These are phyloP conservation scores for Polyplosphaeria fusca DNA, from an alignment of 495 filamentous ascomycete species.

Conservation along the genomic window DNA sequence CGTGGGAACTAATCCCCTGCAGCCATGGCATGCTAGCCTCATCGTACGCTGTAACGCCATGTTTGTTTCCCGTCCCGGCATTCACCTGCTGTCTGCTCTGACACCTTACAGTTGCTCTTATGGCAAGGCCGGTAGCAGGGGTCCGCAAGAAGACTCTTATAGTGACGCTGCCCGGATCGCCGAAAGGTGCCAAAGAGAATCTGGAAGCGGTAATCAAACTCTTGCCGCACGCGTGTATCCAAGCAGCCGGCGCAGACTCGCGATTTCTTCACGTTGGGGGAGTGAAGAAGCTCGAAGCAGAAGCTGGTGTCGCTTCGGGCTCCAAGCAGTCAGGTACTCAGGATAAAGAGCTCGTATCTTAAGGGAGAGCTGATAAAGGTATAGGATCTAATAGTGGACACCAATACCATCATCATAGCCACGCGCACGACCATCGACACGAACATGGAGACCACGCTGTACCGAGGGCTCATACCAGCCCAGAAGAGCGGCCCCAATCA, in stretches of 20 bases:
- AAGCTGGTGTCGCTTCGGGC: conserved; percentile 60
- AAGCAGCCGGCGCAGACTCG: conserved; percentile 81
- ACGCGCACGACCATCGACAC: conserved; percentile 58
- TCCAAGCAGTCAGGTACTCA: conserved; percentile 4
- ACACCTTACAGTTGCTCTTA: conserved; percentile 74
- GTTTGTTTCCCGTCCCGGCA: conserved; percentile 50
- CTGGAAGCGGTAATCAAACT: conserved; percentile 85
- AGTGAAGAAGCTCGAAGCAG: conserved; percentile 75
- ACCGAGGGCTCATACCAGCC: conserved; percentile 69
- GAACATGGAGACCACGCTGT: conserved; percentile 59
- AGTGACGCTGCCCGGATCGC: conserved; percentile 88
- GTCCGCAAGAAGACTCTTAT: conserved; percentile 81
- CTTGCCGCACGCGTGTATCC: conserved; percentile 87
- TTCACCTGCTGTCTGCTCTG: too few relatives aligned
- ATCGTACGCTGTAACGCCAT: conserved; percentile 83
- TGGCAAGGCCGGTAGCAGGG: conserved; percentile 92
- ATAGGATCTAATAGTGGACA: conserved; percentile 8
- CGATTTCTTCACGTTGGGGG: conserved; percentile 76
- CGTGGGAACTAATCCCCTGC: background rate
- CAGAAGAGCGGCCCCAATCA: conserved; percentile 57
- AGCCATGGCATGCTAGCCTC: conserved; percentile 90
- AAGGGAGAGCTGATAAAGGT: conserved; percentile 1
- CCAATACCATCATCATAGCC: conserved; percentile 50
- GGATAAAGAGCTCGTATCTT: background rate
- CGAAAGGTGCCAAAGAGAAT: conserved; percentile 95